Evolutionary conservation across 2,329 filamentous ascomycete genomes (phyloP), one percentile per base, ranked within the genome.

Genomic region (Shiraia bambusicola): DNA sequence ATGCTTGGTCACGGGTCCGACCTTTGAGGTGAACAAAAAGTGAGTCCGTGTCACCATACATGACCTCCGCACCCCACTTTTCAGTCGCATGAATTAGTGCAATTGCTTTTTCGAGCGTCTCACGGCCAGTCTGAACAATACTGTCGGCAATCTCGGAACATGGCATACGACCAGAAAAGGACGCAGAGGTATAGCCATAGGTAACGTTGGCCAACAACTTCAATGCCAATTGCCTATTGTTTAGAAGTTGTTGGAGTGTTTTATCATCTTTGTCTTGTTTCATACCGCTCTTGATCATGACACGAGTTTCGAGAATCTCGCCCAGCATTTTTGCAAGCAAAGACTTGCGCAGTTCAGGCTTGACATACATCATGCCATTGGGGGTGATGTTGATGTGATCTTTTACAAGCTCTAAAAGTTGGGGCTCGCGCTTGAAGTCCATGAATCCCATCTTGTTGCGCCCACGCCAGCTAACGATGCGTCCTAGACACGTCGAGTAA

Each of bases 201-300:
- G 93, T 98, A 54, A 98, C 93, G 58, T 98, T 98, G n/a, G 93
- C 93, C 28, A 98, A 88, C 6, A 98, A 77, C 65, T 98, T 98
- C 17, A 98, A 78, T 0, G 93, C 93, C 3, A 98, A 76, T 58
- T 98, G 93, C 59, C 93, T 79, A 66, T 96, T 95, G 72, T 98
- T 94, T 13, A 97, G 76, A 10, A 97, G 78, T 47, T 87, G 84
- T 59, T 97, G 92, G 12, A 97, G 71, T 0, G 81, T 80, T 65
- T 83, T 91, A 71, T 97, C 91, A 42, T 92, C 84, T 65, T 91
- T 93, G 69, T 95, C 89, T 45, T 83, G 76, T 65, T 95, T 95
- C 92, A 98, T 96, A 10, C 92, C 91, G 55, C 83, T 88, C 70
- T 98, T 98, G 44, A 98, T 87, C 93, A 98, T 98, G 26, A 97